Base-by-base conservation (phyloP, 768 basidiomycete species). In the Pseudohyphozyma bogoriensis region DNA sequence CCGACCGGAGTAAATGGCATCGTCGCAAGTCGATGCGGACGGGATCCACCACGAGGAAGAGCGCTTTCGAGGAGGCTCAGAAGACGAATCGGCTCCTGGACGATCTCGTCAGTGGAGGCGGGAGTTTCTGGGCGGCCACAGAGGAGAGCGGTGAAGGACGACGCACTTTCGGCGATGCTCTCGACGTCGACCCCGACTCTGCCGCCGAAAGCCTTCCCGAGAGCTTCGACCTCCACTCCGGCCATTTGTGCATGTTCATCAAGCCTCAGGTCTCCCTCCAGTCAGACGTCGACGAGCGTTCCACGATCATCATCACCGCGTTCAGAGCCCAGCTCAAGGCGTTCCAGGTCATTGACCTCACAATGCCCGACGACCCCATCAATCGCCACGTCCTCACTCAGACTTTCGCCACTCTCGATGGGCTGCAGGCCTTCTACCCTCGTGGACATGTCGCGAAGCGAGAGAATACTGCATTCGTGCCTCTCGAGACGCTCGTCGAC, bases 361-460 rank as follows among this genome's bases (percentile, higher is more conserved):
- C 81, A 24, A 84, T 87, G 68, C 77, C 79, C 5, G 84, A 88
- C 65, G 92, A 96, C 75, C 85, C 85, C 18, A 77, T 93, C 65
- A 87, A 84, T 67, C 85, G 88, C 15, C 82, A 83, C 67, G 82
- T 97, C 42, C 85, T 93, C 85, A 82, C 83, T 58, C 80, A 91
- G 86, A 90, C 83, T 50, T 89, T 86, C 67, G 83, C 82, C 15
- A 79, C 82, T 8, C 74, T 95, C 56, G 82, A 82, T 53, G 88
- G 88, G 2, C 78, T 96, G 35, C 92, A 97, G 73, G 82, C 84
- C 11, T 97, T 93, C 75, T 84, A 86, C 40, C 92, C 92, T 37
- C 63, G 63, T 3, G 62, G 64, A 47, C 62, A 60, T 13, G n/a
- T 20, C 20, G 31, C 37, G 32, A 3, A 4, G 6, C 36, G 31